Evolutionary conservation across 176 grass and related monocot species (phyloP), one percentile per base, ranked within the genome.

Genomic region (Ampelocalamus luodianensis): DNA sequence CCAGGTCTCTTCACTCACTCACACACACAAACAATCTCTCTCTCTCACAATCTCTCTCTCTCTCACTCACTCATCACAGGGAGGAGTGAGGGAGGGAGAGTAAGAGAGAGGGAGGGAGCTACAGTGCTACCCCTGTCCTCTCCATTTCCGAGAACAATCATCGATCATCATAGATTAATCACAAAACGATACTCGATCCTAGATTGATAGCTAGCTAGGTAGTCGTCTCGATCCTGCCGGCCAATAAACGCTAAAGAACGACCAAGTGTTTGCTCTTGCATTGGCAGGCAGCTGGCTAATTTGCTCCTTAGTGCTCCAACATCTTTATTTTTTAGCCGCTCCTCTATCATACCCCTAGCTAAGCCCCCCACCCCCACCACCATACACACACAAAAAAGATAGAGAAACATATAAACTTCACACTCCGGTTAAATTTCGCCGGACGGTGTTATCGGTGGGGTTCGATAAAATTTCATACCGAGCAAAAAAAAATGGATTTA

Each of bases 1-100:
- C 89, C 80, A 84, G 75, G 85, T 81, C 85, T 45, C 85, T 84
- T 86, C 84, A 56, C 83, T 86, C 64, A 70, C 76, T 16, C 83
- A 69, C 83, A 77, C 65, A 55, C 77, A n/a, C 81, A 68, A 5
- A 4, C 20, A 6, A 8, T 76, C 22, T 1, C 40, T 23, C 75
- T 12, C 78, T 45, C 72, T n/a, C 56, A n/a, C n/a, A n/a, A n/a
- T 38, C 74, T 63, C 72, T 42, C 42, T 63, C 12, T n/a, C 32
- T 82, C 49, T 20, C n/a, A n/a, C n/a, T n/a, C n/a, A n/a, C 60
- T 42, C n/a, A 64, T 34, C 34, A n/a, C 48, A 24, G 70, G 27
- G 34, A n/a, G n/a, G n/a, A n/a, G n/a, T n/a, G n/a, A n/a, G n/a
- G n/a, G n/a, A 6, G 48, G 13, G 49, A n/a, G 26, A 45, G n/a